Conservation (phyloP, 2,329 filamentous ascomycete species). For the Cryphonectria radicalis region DNA sequence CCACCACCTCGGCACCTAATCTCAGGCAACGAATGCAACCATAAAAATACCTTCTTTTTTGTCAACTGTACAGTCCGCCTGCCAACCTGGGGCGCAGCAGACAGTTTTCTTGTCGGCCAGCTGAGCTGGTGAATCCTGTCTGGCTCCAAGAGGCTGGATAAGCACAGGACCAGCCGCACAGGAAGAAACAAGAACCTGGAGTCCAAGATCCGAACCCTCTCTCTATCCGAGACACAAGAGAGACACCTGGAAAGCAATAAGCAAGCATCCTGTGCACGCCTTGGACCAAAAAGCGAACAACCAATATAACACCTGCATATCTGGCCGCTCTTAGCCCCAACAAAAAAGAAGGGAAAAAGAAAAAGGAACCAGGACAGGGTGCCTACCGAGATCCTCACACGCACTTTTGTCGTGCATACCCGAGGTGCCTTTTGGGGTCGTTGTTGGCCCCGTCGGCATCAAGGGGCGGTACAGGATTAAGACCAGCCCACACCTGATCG, state of each 20-base stretch:
- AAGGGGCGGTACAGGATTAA: constrained; percentile 3
- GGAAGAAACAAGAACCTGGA: not conserved
- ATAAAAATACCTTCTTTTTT: not conserved
- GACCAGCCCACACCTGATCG: not conserved
- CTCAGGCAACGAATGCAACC: not conserved
- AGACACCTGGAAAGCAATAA: not conserved
- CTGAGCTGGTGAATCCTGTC: not conserved
- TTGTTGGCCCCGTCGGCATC: constrained; percentile 1
- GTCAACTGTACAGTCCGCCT: not conserved
- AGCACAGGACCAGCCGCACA: not conserved
- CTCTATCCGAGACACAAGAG: not conserved
- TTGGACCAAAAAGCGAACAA: not conserved
- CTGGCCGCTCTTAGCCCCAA: not conserved
- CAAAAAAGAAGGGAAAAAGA: too few relatives aligned
- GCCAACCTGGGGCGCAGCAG: not conserved
- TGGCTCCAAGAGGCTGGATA: not conserved
- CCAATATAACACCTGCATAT: not conserved
- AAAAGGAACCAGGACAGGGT: not conserved
- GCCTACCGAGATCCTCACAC: not conserved
- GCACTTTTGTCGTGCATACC: constrained; percentile 2
- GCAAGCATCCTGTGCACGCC: not conserved
- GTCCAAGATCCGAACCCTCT: not conserved
- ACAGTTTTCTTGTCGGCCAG: not conserved
- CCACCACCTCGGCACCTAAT: not conserved
- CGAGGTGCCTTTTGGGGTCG: not conserved